These are phyloP conservation scores for Talaromyces wortmannii DNA, from an alignment of 495 filamentous ascomycete genomes.

Conservation along the genomic window DNA sequence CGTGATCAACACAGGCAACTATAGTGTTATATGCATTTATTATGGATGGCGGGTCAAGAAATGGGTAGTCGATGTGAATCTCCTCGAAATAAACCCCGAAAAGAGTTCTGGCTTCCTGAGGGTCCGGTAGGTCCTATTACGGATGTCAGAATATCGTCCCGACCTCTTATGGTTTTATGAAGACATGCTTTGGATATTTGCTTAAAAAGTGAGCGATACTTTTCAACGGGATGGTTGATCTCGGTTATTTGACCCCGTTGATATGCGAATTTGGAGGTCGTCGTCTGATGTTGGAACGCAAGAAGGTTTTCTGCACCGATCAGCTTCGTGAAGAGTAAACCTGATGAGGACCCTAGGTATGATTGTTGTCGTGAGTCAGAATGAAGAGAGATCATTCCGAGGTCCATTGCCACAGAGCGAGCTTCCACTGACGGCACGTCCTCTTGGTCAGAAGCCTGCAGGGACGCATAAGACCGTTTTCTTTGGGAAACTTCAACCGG, in stretches of 20 bases:
- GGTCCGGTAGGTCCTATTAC: slow-evolving; percentile 10
- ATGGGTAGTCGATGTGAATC: slow-evolving; percentile 18
- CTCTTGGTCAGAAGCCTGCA: slow-evolving; percentile 9
- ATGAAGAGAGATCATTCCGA: slow-evolving; percentile 19
- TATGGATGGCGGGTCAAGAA: slow-evolving; percentile 13
- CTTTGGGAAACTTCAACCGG: background rate
- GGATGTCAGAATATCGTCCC: background rate
- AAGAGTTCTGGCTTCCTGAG: slow-evolving; percentile 9
- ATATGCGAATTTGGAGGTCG: background rate
- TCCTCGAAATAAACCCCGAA: slow-evolving; percentile 15
- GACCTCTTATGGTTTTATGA: background rate
- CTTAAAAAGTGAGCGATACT: slow-evolving; percentile 8
- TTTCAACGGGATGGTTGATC: background rate
- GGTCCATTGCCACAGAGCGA: slow-evolving; percentile 16
- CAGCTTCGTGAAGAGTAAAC: slow-evolving; percentile 14
- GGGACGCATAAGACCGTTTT: slow-evolving; percentile 11
- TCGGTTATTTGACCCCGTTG: slow-evolving; percentile 1
- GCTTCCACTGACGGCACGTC: slow-evolving; percentile 13
- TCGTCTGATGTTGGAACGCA: background rate
- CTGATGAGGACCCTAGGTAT: slow-evolving; percentile 18
- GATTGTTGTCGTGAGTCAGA: slow-evolving; percentile 17
- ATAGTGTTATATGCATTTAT: slow-evolving; percentile 15
- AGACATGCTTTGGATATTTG: slow-evolving; percentile 7
- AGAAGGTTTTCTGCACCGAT: slow-evolving; percentile 10
- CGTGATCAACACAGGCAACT: slow-evolving; percentile 7